Evolutionary conservation across 371 early-diverging fungal genomes (phyloP).

Genomic region (Fennellomyces sp.): DNA sequence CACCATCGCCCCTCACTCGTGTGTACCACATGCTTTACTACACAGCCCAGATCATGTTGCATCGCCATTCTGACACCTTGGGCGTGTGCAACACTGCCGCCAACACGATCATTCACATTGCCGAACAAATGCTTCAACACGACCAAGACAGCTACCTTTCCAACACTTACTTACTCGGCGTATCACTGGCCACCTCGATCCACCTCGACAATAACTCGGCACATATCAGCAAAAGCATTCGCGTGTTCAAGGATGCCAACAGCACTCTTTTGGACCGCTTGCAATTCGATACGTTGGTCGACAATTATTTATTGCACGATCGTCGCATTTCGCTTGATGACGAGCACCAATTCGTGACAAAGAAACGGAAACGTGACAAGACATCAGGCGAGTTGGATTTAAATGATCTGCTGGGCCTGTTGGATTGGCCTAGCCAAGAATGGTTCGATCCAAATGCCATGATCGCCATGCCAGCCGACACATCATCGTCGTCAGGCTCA

Average conservation of each 20-base stretch:
- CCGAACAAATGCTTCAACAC: slow-evolving; percentile 1
- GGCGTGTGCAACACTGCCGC: slow-evolving; percentile 2
- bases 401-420: not conserved
- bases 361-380: slow-evolving; percentile 2
- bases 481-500: not conserved
- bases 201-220: not conserved
- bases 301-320: not conserved
- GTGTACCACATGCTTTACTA: slow-evolving; percentile 50
- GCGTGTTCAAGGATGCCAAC: slow-evolving; percentile 2
- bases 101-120: slow-evolving; percentile 1
- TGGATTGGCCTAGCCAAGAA: not conserved
- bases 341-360: not conserved
- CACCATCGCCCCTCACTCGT: slow-evolving; percentile 33
- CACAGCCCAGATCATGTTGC: slow-evolving; percentile 37
- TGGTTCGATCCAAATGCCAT: too few species aligned
- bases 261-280: not conserved
- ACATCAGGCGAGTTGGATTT: not conserved
- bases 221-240: not conserved
- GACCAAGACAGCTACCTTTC: not conserved
- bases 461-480: too few species aligned
- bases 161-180: not conserved
- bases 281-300: not conserved
- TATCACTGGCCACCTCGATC: not conserved
- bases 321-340: not conserved
- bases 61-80: not conserved